Percentiles rank a stretch among this genome's conserved stretches.
phyloP scores from a whole-genome alignment of 345 rosid species.

The Iberis pinnata region DNA sequence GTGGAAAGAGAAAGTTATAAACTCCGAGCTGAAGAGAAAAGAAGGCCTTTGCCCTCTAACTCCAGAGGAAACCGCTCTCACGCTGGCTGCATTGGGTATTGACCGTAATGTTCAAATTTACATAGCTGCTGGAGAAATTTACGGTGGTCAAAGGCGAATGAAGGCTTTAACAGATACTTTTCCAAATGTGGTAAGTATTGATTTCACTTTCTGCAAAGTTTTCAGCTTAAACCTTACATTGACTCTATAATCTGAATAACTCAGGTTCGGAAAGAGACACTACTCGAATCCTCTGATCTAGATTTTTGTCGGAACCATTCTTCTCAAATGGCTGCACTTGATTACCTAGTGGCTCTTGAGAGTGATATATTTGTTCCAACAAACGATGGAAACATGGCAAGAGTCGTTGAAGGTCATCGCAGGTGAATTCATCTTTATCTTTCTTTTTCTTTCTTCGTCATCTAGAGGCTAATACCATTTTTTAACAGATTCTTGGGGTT shows the following conservation, averaged over 20 bases:
- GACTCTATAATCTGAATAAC: conserved; percentile 12
- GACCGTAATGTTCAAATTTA: conserved; percentile 74
- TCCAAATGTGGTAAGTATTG: conserved; percentile 70
- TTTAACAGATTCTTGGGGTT: conserved; percentile 78
- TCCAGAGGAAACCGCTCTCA: conserved; percentile 93
- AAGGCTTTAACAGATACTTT: conserved; percentile 49
- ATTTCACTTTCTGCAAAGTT: background rate
- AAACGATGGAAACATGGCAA: conserved; percentile 93
- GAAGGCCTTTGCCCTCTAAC: conserved; percentile 92
- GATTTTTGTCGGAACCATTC: conserved; percentile 67
- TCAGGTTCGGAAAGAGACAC: conserved; percentile 83
- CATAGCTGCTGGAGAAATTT: conserved; percentile 95
- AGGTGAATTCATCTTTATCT: conserved; percentile 40
- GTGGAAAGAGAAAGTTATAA: conserved; percentile 82
- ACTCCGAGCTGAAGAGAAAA: conserved; percentile 73
- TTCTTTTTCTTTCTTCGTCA: conserved; percentile 4
- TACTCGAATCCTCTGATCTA: conserved; percentile 57
- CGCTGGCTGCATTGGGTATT: conserved; percentile 63
- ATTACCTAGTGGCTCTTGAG: conserved; percentile 79
- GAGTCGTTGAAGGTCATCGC: conserved; percentile 98
- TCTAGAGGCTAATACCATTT: conserved; percentile 8
- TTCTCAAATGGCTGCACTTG: conserved; percentile 88
- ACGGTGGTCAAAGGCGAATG: conserved; percentile 76
- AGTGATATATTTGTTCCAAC: conserved; percentile 93
- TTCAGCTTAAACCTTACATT: background rate